Conservation (phyloP, 805 yeast species). For the Osmozyma mogii region DNA sequence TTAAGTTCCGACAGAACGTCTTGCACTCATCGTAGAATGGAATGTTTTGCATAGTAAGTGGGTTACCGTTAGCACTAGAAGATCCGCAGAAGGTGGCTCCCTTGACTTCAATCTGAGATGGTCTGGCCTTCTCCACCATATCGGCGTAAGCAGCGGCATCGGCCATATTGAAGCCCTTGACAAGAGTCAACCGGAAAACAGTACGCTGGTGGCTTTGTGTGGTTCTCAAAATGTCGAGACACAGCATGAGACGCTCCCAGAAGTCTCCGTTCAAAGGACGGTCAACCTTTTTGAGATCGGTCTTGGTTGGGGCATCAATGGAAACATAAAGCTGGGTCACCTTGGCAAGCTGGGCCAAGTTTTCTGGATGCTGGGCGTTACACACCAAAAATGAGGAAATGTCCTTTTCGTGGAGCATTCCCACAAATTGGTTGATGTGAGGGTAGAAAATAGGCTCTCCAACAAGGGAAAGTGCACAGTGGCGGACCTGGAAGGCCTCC, state of each 20-base stretch:
- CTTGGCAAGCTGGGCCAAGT: conserved; percentile 55
- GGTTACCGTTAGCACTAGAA: conserved; percentile 74
- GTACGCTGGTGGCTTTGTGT: conserved; percentile 78
- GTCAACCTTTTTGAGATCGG: conserved; percentile 73
- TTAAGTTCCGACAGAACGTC: conserved; percentile 58
- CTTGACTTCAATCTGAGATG: conserved; percentile 85
- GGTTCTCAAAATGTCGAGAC: conserved; percentile 72
- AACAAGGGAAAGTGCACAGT: conserved; percentile 86
- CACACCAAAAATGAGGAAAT: conserved; percentile 88
- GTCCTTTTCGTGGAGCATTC: conserved; percentile 67
- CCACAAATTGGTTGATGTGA: conserved; percentile 76
- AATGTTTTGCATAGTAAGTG: conserved; percentile 90
- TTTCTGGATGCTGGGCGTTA: conserved; percentile 93
- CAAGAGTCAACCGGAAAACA: conserved; percentile 82
- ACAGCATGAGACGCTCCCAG: conserved; percentile 81
- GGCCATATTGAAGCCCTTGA: conserved; percentile 85
- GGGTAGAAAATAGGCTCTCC: conserved; percentile 96
- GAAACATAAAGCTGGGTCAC: conserved; percentile 91
- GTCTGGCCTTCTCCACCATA: conserved; percentile 70
- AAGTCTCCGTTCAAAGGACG: conserved; percentile 84
- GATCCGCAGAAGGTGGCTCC: conserved; percentile 97
- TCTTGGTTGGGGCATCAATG: conserved; percentile 87
- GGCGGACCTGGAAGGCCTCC: conserved; percentile 82
- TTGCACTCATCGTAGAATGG: conserved; percentile 91
- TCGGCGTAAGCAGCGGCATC: conserved; percentile 80